Evolutionary conservation across 495 filamentous ascomycete genomes (phyloP), one percentile per base, ranked within the genome.

Genomic region (Letharia columbiana): DNA sequence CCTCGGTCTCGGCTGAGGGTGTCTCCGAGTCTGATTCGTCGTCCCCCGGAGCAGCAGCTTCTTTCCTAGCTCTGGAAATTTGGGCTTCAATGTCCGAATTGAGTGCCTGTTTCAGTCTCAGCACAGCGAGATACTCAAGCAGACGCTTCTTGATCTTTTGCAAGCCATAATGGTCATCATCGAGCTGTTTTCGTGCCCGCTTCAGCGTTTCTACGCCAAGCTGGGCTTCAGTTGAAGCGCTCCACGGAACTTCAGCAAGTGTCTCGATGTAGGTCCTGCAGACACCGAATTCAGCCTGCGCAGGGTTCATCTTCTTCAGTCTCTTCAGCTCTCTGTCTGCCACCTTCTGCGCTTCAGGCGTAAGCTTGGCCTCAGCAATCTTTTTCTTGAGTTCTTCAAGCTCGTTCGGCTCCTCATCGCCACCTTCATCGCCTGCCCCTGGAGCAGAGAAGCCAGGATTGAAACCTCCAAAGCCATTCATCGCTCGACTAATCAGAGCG

Each of bases 71-170:
- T 58, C 84, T 79, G 52, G 83, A 82, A 66, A 95, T 89, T 68
- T 94, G 86, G 20, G 82, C 83, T 57, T 96, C 88, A 9, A 96
- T 79, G 61, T 88, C 87, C 47, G 85, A 77, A 63, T 97, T 96
- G 67, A 90, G 87, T 20, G 88, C 84, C 72, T 96, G 92, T 82
- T 98, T 99, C 66, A 99, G 78, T 64, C 92, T 88, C 39, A 99
- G 81, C 37, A 99, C 95, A 20, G 95, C 96, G 23, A 99, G 83
- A 73, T 99, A 99, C 73, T 98, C 96, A 9, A 98, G 79, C 23
- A 99, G 76, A 56, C 95, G 82, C 82, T 96, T 98, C 83, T 99
- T 99, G 71, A 98, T 94, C 76, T 94, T 94, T 69, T 98, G 90
- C 31, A 99, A 79, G 5, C 95, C 95, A 69, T 98, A 98, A 73